Evolutionary conservation across 1,139 yeast genomes (phyloP), one percentile per base, ranked within the genome.

Genomic region (Scheffersomyces illinoinensis): DNA sequence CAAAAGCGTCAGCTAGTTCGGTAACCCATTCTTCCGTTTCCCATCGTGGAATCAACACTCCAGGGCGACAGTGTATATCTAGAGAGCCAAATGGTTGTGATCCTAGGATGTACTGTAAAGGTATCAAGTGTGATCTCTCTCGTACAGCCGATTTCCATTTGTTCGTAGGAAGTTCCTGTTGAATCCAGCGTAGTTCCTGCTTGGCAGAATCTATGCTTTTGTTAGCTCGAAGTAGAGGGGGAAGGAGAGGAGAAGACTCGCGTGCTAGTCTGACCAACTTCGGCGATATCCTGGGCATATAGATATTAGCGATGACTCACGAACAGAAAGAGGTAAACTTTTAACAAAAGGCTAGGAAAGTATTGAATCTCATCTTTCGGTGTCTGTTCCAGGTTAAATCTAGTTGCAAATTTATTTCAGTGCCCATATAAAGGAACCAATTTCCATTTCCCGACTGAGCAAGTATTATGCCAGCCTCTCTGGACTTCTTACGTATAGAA

Each of bases 11-110:
- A 7, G 78, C 74, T 43, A 91, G 68, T 58, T 78, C 79, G 46
- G 75, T 48, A 7, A 84, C 79, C 98, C 98, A 93, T 67, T 92
- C 97, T 69, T 95, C 98, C 0, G 99, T 95, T 69, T 95, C 99
- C 90, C 96, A 88, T 55, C 99, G 75, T 0, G 99, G 99, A 52
- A 95, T 93, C 60, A 95, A 75, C 1, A 92, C 98, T 0, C 87
- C 87, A 1, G 78, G 78, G 26, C 73, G 67, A 67, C 97, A 91
- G 46, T 68, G 63, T 3, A 95, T 79, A 21, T 84, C 85, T 55
- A 93, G 71, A 0, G 72, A 64, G 0, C 96, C 97, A 76, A 95
- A 95, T 1, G 98, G 98, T 74, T 93, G 98, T 0, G 87, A 75
- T 1, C 93, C 93, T 23, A 95, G 76, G 8, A 95, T 84, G 70